Evolutionary conservation across 768 basidiomycete species (phyloP).

Genomic region (Glaciozyma antarctica): DNA sequence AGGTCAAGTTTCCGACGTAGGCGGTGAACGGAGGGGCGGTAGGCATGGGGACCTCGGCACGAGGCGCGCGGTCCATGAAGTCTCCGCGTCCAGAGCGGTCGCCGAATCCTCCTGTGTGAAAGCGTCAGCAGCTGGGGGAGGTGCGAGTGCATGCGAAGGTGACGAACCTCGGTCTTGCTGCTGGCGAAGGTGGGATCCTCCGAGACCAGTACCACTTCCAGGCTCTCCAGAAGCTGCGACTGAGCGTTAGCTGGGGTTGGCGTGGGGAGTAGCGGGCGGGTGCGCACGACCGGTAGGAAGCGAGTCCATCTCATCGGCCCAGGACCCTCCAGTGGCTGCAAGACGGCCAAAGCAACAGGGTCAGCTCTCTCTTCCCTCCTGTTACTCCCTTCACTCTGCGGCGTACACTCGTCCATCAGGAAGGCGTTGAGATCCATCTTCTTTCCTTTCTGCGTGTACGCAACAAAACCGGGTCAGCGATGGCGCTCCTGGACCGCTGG

Average conservation of each 20-base stretch:
- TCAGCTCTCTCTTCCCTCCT: not conserved
- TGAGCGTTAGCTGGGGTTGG: not conserved
- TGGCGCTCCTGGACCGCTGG: not conserved
- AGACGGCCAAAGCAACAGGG: not conserved
- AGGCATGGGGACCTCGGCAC: constrained; percentile 93
- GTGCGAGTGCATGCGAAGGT: not conserved
- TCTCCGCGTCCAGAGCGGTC: not conserved
- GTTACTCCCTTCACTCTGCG: not conserved
- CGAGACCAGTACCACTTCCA: constrained; percentile 12
- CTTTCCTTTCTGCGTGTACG: constrained; percentile 54
- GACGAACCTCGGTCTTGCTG: not conserved
- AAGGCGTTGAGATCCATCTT: constrained; percentile 90
- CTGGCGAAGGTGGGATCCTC: constrained; percentile 29
- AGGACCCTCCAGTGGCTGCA: constrained; percentile 62
- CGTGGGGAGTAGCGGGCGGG: not conserved
- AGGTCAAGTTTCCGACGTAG: constrained; percentile 91
- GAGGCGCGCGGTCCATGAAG: constrained; percentile 43
- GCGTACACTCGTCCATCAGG: constrained; percentile 72
- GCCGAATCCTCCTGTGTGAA: constrained; percentile 9
- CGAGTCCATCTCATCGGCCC: constrained; percentile 97
- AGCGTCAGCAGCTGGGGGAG: not conserved
- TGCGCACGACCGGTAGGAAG: constrained; percentile 86
- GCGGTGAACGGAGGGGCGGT: constrained; percentile 88
- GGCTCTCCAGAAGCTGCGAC: constrained; percentile 8
- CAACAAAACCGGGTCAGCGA: not conserved